phyloP scores from a whole-genome alignment of 2,329 filamentous ascomycete species.

The Penicillium sclerotiorum region DNA sequence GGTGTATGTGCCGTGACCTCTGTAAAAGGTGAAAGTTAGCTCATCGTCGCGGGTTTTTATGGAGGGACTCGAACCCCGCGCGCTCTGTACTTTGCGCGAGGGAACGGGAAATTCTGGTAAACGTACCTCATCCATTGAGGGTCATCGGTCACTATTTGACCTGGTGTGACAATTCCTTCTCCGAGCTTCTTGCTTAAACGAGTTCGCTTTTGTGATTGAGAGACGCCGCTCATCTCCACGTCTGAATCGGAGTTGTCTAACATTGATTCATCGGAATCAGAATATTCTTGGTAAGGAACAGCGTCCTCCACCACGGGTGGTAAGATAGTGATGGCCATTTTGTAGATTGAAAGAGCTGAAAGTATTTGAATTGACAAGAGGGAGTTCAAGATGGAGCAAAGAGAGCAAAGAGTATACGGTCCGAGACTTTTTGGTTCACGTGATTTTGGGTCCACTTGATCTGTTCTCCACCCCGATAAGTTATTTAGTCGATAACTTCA shows the following conservation, averaged over 20 bases:
- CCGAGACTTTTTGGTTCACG: slow-evolving; percentile 22
- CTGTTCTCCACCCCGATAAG: neutral
- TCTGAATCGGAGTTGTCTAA: slow-evolving; percentile 51
- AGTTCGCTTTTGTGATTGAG: slow-evolving; percentile 43
- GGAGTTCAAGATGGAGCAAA: neutral
- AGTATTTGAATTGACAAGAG: slow-evolving; percentile 1
- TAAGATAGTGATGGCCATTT: slow-evolving; percentile 63
- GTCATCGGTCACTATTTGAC: slow-evolving; percentile 83
- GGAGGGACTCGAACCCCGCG: neutral
- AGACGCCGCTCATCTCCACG: slow-evolving; percentile 32
- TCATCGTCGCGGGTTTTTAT: neutral
- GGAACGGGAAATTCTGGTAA: neutral
- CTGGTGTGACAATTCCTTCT: slow-evolving; percentile 76
- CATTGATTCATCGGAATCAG: slow-evolving; percentile 53
- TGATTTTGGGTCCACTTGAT: slow-evolving; percentile 16
- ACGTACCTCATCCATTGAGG: slow-evolving; percentile 84
- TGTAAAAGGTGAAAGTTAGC: slow-evolving; percentile 36
- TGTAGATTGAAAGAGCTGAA: slow-evolving; percentile 2
- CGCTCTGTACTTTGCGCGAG: neutral
- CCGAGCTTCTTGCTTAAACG: slow-evolving; percentile 32
- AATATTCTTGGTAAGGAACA: slow-evolving; percentile 27
- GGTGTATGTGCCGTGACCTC: slow-evolving; percentile 91
- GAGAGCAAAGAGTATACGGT: neutral
- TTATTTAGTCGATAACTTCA: neutral
- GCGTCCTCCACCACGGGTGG: slow-evolving; percentile 49